Conservation (phyloP, 73 alveolate species). For the Stentor coeruleus region DNA sequence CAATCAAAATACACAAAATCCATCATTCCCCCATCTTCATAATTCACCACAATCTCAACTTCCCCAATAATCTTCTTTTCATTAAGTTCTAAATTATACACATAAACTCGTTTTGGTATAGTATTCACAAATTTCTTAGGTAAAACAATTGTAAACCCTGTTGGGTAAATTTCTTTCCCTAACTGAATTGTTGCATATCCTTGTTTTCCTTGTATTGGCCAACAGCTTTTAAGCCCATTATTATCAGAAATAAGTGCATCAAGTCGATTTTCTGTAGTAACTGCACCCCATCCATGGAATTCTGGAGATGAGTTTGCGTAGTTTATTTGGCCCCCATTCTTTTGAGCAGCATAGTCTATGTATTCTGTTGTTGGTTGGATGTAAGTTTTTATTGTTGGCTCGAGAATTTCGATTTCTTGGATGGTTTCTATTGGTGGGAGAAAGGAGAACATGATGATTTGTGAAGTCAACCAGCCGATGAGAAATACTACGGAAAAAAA, state of each 20-base stretch:
- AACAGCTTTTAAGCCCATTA: background rate
- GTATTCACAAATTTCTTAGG: background rate
- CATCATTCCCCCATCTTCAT: background rate
- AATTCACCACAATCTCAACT: background rate
- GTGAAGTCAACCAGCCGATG: background rate
- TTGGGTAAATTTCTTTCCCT: background rate
- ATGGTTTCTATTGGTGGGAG: background rate
- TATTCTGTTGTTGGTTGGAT: background rate
- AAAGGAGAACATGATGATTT: background rate
- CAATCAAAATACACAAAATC: background rate
- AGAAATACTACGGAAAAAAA: background rate
- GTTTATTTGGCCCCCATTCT: background rate
- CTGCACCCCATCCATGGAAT: background rate
- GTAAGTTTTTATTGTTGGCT: background rate
- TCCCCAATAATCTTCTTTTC: background rate
- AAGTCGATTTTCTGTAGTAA: background rate
- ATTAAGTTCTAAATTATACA: background rate
- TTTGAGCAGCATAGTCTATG: background rate
- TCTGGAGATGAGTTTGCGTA: background rate
- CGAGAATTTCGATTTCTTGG: background rate
- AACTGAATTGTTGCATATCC: background rate
- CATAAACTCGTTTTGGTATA: background rate
- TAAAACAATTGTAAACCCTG: background rate
- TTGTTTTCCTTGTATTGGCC: background rate
- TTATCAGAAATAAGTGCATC: background rate